Percentiles rank a stretch among this genome's conserved stretches.
Conservation (phyloP, 2,329 filamentous ascomycete species). For the Exophiala sideris region DNA sequence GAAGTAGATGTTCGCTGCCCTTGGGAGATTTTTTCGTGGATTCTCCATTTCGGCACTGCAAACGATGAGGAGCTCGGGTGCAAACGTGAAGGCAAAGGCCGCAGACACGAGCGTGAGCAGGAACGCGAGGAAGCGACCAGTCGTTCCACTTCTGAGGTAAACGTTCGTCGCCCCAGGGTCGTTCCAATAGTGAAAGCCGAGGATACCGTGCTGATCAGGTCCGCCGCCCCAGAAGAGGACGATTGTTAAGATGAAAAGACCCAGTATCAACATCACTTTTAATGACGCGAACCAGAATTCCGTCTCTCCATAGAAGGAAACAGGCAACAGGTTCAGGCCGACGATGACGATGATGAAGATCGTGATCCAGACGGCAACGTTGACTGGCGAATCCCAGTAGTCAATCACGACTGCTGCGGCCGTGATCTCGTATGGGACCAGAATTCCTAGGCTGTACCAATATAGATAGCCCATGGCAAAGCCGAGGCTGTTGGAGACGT, state of each 20-base stretch:
- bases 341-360: slow-evolving; percentile 63
- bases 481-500: slow-evolving; percentile 74
- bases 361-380: slow-evolving; percentile 75
- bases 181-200: slow-evolving; percentile 64
- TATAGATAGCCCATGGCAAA: slow-evolving; percentile 73
- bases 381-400: slow-evolving; percentile 68
- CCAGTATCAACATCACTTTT: slow-evolving; percentile 65
- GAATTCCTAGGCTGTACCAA: slow-evolving; percentile 77
- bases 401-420: slow-evolving; percentile 75
- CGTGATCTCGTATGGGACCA: slow-evolving; percentile 78
- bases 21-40: slow-evolving; percentile 65
- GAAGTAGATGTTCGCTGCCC: slow-evolving; percentile 49
- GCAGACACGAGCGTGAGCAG: slow-evolving; percentile 68
- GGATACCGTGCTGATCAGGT: slow-evolving; percentile 33
- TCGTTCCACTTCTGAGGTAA: slow-evolving; percentile 59
- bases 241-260: slow-evolving; percentile 62
- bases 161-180: slow-evolving; percentile 64
- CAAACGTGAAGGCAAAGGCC: slow-evolving; percentile 58
- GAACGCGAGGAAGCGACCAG: slow-evolving; percentile 70
- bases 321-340: slow-evolving; percentile 66
- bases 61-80: slow-evolving; percentile 58
- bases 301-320: slow-evolving; percentile 67
- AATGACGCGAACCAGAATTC: slow-evolving; percentile 58
- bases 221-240: slow-evolving; percentile 64
- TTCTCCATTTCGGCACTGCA: slow-evolving; percentile 66